Evolutionary conservation across 805 yeast species (phyloP).

Genomic region (Candida silvicultrix): DNA sequence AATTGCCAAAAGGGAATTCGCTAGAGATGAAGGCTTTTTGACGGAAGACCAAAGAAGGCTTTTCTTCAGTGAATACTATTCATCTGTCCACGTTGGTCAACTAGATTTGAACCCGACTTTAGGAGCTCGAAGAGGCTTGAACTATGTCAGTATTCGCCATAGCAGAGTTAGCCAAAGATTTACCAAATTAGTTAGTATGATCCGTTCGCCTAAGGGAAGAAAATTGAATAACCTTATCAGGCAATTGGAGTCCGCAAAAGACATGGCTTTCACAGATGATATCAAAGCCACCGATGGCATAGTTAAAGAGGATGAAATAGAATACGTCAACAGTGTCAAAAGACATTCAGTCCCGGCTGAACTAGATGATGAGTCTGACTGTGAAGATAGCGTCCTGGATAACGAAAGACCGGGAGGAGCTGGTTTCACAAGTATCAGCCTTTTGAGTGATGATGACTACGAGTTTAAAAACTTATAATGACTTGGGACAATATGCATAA

Average conservation of each 20-base stretch:
- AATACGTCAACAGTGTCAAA: not conserved
- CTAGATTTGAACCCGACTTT: slow-evolving; percentile 8
- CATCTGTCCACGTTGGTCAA: slow-evolving; percentile 1
- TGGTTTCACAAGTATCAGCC: slow-evolving; percentile 6
- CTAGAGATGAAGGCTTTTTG: slow-evolving; percentile 14
- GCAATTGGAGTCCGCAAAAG: slow-evolving; percentile 2
- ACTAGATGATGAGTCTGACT: slow-evolving; percentile 1
- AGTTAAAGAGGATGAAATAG: not conserved
- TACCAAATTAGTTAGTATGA: slow-evolving; percentile 5
- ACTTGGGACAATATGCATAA: too few species aligned
- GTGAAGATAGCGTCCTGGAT: not conserved
- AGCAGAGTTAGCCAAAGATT: slow-evolving; percentile 10
- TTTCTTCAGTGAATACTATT: slow-evolving; percentile 12
- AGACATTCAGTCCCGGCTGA: not conserved
- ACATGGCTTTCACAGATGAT: not conserved
- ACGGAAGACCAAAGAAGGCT: slow-evolving; percentile 8
- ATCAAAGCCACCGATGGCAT: slow-evolving; percentile 3
- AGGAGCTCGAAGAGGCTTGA: slow-evolving; percentile 7
- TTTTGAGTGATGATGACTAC: slow-evolving; percentile 6
- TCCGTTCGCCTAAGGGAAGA: slow-evolving; percentile 4
- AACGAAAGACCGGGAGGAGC: slow-evolving; percentile 9
- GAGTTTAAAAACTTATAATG: slow-evolving; percentile 3
- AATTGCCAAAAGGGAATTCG: slow-evolving; percentile 4
- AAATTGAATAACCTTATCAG: slow-evolving; percentile 6
- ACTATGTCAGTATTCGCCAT: slow-evolving; percentile 8